Conservation (phyloP, 768 basidiomycete species). For the Rhizopogon vinicolor region DNA sequence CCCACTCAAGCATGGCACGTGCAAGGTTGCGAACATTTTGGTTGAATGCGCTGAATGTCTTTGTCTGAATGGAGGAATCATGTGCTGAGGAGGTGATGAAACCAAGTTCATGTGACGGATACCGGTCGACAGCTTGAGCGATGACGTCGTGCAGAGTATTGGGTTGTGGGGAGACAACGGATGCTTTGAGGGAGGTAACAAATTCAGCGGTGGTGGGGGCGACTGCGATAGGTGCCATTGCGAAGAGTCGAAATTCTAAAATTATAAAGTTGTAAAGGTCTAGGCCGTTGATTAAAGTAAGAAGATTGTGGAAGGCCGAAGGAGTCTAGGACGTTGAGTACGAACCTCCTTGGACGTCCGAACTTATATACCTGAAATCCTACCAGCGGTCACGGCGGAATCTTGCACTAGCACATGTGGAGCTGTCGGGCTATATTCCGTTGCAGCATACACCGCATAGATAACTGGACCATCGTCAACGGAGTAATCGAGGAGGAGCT, state of each 20-base stretch:
- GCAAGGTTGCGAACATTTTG: too few species aligned
- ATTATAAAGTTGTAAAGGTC: not conserved
- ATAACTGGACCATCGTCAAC: not conserved
- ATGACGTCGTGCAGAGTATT: conserved; percentile 19
- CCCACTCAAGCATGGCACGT: too few species aligned
- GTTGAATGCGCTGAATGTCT: too few species aligned
- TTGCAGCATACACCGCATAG: not conserved
- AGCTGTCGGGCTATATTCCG: too few species aligned
- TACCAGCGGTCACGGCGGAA: not conserved
- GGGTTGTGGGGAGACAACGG: conserved; percentile 4
- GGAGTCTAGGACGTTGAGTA: not conserved
- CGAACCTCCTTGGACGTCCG: conserved; percentile 1
- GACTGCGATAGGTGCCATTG: conserved; percentile 12
- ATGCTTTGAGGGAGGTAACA: not conserved
- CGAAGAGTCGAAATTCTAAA: not conserved
- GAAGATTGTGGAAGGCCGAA: too few species aligned
- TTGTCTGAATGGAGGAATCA: too few species aligned
- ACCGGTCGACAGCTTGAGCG: conserved; percentile 13
- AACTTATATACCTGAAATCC: conserved; percentile 15
- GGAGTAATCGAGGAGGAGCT: not conserved
- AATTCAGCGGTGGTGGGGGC: too few species aligned
- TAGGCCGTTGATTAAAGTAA: too few species aligned
- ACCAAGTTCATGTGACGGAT: conserved; percentile 20
- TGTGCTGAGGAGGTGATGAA: conserved; percentile 12
- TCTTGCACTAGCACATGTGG: not conserved